Base-by-base conservation (phyloP, 768 basidiomycete genomes). In the Suillus occidentalis region DNA sequence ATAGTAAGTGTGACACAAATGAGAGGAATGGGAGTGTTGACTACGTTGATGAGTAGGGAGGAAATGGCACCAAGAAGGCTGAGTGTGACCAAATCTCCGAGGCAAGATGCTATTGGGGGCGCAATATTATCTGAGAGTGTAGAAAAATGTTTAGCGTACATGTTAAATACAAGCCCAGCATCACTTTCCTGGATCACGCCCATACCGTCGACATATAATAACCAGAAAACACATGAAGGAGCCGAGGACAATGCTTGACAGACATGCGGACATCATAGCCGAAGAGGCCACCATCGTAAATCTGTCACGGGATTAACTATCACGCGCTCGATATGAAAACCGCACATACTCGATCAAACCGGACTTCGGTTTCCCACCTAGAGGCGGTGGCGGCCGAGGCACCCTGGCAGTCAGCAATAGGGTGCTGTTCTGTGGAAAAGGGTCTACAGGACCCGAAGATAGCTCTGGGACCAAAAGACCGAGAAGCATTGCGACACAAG, bases 41-140 rank as follows among this genome's bases (percentile, higher is more conserved):
- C 79, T 67, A 85, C 82, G 53, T 80, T 78, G 53, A 95, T 86
- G 64, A 97, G 84, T n/a, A 86, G 65, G 3, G 90, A 84, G 7
- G 92, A 89, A n/a, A 89, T 81, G 20, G 79, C 63, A n/a, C 90
- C 92, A 34, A 99, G 80, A 62, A 98, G 87, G 65, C 88, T 83
- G 57, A 99, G 86, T 0, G 97, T 97, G 59, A 99, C 83, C 40
- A 99, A 83, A 72, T 99, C 97, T 6, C 97, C 97, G 2, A 99
- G 83, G 70, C 93, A 94, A 3, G 94, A 87, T 0, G 97, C 97
- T 10, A 99, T 83, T 0, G 97, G 95, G 0, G 97, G 94, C 2
- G 96, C 92, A 68, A 99, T 96, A 75, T 99, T 99, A 73, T 97
- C 95, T 94, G 71, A 39, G 13, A 7, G 12, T 25, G 45, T 5